A percentile compares a stretch with the other conserved stretches of the same genome.
These are phyloP conservation scores for Blastocystis sp. DNA, from an alignment of 352 stramenopile species.

Conservation along the genomic window DNA sequence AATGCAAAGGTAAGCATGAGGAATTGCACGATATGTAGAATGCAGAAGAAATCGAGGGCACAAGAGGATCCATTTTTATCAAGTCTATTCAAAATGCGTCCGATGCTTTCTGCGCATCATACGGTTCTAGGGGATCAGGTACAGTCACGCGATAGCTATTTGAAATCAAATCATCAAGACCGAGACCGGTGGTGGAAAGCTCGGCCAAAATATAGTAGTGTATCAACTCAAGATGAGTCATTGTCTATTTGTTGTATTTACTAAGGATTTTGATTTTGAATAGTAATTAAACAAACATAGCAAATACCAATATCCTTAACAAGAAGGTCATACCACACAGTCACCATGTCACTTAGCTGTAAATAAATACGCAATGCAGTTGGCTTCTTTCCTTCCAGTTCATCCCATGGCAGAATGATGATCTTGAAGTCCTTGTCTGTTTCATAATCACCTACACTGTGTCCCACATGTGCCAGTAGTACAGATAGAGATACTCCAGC, in stretches of 20 bases:
- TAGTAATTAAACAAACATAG: background rate
- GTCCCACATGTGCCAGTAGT: conserved; percentile 34
- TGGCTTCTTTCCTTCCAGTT: background rate
- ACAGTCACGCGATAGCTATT: conserved; percentile 35
- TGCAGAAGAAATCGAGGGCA: background rate
- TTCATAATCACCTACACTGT: background rate
- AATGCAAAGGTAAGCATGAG: background rate
- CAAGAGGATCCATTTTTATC: conserved; percentile 19
- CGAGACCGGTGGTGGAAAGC: conserved; percentile 44
- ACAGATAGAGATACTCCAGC: background rate
- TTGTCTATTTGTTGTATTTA: background rate
- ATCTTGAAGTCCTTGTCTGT: conserved; percentile 39
- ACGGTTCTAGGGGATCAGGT: conserved; percentile 27
- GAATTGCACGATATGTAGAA: background rate
- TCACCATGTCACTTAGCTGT: conserved; percentile 36
- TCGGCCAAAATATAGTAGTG: background rate
- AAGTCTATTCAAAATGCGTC: conserved; percentile 2
- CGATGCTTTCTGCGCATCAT: background rate
- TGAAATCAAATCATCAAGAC: conserved; percentile 3
- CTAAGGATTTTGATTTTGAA: too few species aligned
- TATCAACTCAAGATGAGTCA: background rate
- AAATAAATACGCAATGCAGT: conserved; percentile 47
- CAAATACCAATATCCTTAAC: conserved; percentile 54
- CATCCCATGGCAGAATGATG: conserved; percentile 5
- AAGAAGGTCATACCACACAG: conserved; percentile 50